A percentile compares a stretch with the other conserved stretches of the same genome.
phyloP scores from a whole-genome alignment of 192 early-diverging fungal species.

The Podila epicladia region DNA sequence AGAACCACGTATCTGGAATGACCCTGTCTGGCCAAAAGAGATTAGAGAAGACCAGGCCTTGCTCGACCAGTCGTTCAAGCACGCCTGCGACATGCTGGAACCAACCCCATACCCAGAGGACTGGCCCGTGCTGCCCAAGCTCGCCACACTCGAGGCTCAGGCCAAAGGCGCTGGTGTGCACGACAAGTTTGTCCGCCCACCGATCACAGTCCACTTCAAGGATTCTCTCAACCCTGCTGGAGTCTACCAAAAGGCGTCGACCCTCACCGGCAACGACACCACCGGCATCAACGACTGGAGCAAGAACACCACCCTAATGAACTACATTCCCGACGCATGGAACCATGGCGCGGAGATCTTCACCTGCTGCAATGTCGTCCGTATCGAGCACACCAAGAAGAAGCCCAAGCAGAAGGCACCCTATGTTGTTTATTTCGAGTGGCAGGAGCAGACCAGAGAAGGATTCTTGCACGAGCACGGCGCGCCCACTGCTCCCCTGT shows the following conservation, averaged over 20 bases:
- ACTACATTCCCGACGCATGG: conserved; percentile 60
- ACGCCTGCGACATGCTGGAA: conserved; percentile 50
- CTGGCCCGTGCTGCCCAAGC: conserved; percentile 52
- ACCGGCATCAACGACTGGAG: conserved; percentile 59
- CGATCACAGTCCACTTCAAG: conserved; percentile 53
- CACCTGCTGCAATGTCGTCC: conserved; percentile 40
- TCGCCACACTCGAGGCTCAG: conserved; percentile 50
- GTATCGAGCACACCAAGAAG: conserved; percentile 41
- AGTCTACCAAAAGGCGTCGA: conserved; percentile 46
- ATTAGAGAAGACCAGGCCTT: conserved; percentile 41
- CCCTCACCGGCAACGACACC: conserved; percentile 55
- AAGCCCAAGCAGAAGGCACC: conserved; percentile 9
- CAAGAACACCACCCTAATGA: conserved; percentile 58
- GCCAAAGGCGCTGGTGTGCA: conserved; percentile 43
- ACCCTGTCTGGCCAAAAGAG: conserved; percentile 50
- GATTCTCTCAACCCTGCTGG: conserved; percentile 54
- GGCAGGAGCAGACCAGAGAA: conserved; percentile 46
- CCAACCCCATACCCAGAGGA: conserved; percentile 50
- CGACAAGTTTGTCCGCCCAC: conserved; percentile 51
- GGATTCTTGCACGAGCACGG: conserved; percentile 31
- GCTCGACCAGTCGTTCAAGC: conserved; percentile 43
- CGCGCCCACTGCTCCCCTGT: conserved; percentile 30
- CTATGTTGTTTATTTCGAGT: conserved; percentile 57
- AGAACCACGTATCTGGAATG: conserved; percentile 52
- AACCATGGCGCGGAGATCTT: conserved; percentile 61